Percentiles rank a stretch among this genome's conserved stretches.
Conservation (phyloP, 306 rosid species). For the Astragalus glycyphyllos region DNA sequence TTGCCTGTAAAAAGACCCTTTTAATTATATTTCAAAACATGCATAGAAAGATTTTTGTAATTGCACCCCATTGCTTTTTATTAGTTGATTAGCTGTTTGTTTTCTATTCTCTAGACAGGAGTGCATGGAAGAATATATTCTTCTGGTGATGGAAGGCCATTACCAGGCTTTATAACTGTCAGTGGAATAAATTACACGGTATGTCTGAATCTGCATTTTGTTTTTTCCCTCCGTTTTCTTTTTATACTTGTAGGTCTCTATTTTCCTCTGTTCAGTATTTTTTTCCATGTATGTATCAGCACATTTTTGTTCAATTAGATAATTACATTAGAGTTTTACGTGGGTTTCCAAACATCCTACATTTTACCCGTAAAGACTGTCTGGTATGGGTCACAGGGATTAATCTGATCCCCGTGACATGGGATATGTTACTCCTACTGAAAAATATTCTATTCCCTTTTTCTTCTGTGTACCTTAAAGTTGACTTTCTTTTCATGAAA, state of each 20-base stretch:
- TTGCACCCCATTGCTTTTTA: conserved; percentile 14
- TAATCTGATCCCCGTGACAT: not conserved
- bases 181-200: conserved; percentile 79
- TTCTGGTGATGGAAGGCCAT: conserved; percentile 77
- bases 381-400: not conserved
- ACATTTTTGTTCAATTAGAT: conserved; percentile 30
- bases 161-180: conserved; percentile 67
- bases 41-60: conserved; percentile 1
- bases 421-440: not conserved
- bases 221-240: not conserved
- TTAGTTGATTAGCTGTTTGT: conserved; percentile 40
- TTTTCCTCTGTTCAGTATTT: not conserved
- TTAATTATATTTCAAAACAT: not conserved
- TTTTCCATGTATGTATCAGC: conserved; percentile 9
- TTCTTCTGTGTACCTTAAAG: not conserved
- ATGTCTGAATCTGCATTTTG: conserved; percentile 25
- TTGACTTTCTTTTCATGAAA: conserved; percentile 2
- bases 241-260: not conserved
- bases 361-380: not conserved
- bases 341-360: not conserved
- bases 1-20: not conserved
- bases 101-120: conserved; percentile 66
- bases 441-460: not conserved
- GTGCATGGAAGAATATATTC: conserved; percentile 89
- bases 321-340: not conserved